These are phyloP conservation scores for Marsdenia floribunda DNA, from an alignment of 257 asterid genomes.

Conservation along the genomic window DNA sequence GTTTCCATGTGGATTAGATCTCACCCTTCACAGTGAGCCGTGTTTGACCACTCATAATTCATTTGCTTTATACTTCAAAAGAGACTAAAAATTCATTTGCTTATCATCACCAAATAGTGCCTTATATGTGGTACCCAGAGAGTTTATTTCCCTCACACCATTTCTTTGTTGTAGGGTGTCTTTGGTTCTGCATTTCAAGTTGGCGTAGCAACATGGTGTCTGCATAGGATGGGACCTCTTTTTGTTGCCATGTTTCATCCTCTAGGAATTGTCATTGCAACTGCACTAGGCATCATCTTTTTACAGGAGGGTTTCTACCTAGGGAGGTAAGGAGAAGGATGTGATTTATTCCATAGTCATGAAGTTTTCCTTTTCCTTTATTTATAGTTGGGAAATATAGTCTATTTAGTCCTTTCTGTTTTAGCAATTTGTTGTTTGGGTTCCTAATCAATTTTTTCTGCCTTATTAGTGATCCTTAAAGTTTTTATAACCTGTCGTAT, in stretches of 20 bases:
- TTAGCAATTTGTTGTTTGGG: too few relatives aligned
- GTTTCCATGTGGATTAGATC: neutral
- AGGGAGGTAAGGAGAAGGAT: slow-evolving; percentile 48
- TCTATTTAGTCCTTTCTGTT: too few relatives aligned
- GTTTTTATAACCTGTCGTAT: too few relatives aligned
- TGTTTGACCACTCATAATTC: neutral
- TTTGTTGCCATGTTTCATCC: slow-evolving; percentile 87
- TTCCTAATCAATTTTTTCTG: too few relatives aligned
- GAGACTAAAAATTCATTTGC: neutral
- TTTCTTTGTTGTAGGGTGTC: slow-evolving; percentile 41
- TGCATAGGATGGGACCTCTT: slow-evolving; percentile 73
- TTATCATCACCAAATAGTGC: neutral
- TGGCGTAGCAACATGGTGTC: slow-evolving; percentile 61
- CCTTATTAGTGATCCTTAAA: too few relatives aligned
- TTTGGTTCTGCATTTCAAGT: slow-evolving; percentile 91
- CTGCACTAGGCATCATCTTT: slow-evolving; percentile 51
- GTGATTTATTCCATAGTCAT: slow-evolving; percentile 6
- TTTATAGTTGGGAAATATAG: neutral
- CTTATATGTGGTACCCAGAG: neutral
- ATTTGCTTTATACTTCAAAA: neutral
- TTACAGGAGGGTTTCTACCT: slow-evolving; percentile 61
- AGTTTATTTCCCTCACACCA: neutral
- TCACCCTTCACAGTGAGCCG: neutral
- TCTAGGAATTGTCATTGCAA: slow-evolving; percentile 62
- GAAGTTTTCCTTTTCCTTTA: neutral